These are phyloP conservation scores for Tremella mesenterica DNA, from an alignment of 768 basidiomycete species.

Conservation along the genomic window DNA sequence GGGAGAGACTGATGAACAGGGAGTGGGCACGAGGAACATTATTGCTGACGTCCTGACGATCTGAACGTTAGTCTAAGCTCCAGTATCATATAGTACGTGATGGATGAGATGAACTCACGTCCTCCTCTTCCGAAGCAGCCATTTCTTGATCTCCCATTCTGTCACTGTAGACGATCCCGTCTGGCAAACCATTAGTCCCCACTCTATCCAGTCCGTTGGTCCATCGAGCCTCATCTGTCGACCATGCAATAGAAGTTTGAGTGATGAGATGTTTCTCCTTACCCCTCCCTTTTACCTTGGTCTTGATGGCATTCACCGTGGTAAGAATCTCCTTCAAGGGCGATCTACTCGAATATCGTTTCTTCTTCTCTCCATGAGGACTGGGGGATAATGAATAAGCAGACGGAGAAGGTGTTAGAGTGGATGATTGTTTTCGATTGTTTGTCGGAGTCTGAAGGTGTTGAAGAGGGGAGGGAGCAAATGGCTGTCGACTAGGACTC, in stretches of 20 bases:
- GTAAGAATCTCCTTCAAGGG: slow-evolving; percentile 36
- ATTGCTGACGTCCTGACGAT: slow-evolving; percentile 24
- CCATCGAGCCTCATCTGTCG: slow-evolving; percentile 7
- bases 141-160: slow-evolving; percentile 38
- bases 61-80: no score
- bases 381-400: slow-evolving; percentile 25
- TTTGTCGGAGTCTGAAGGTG: slow-evolving; percentile 32
- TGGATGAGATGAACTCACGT: no score
- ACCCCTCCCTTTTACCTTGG: slow-evolving; percentile 24
- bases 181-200: slow-evolving; percentile 32
- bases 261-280: slow-evolving; percentile 18
- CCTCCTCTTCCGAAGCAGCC: slow-evolving; percentile 5
- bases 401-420: slow-evolving; percentile 23
- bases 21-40: slow-evolving; percentile 33
- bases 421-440: slow-evolving; percentile 11
- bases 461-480: slow-evolving; percentile 25
- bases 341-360: slow-evolving; percentile 20
- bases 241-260: slow-evolving; percentile 8
- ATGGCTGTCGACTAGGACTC: background rate
- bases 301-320: slow-evolving; percentile 20
- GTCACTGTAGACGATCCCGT: slow-evolving; percentile 37
- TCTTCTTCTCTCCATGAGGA: slow-evolving; percentile 18
- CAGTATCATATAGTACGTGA: no score
- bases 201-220: slow-evolving; percentile 13
- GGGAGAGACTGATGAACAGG: slow-evolving; percentile 28